Evolutionary conservation across 495 filamentous ascomycete genomes (phyloP), one percentile per base, ranked within the genome.

Genomic region (Physcia stellaris): DNA sequence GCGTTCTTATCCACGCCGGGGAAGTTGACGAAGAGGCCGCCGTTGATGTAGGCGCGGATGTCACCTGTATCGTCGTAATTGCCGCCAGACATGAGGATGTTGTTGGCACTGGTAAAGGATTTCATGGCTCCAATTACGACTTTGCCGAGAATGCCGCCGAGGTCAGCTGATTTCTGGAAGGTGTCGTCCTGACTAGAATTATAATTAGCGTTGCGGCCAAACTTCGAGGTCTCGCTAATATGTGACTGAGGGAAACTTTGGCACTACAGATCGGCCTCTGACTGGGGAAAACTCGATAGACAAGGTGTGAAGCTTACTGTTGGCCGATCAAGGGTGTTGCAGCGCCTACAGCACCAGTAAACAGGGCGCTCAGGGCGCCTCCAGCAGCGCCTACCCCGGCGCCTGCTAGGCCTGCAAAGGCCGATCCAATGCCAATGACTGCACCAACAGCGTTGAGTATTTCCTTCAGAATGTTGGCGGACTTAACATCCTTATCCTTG

Each of bases 401-500:
- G 16, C 24, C 24, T 4, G 20, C 46, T 6, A 56, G 16, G 6
- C 48, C 53, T 16, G 43, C 51, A 35, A 54, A 49, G 0, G 51
- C 35, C 35, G 41, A 40, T 6, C 46, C 46, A 24, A 54, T 45
- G 13, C 51, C 49, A 4, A 56, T 32, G n/a, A 54, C 28, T 5
- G 43, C 46, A 2, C 32, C 20, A 2, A 54, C 19, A 4, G 24
- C 12, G 15, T 15, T 48, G 1, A 54, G 30, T 2, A 53, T 36
- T 21, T 51, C 32, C 42, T 47, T 48, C 0, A 53, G 42, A 0
- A 28, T 33, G 30, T 20, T 37, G 3, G 37, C 47, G 28, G 36
- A 46, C 31, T 51, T 48, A 22, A 44, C 49, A 20, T 53, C 52
- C 22, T 53, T 49, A 24, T 55, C 52, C 32, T 36, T 48, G 19